These are phyloP conservation scores for Kwoniella dejecticola DNA, from an alignment of 768 basidiomycete species.

Conservation along the genomic window DNA sequence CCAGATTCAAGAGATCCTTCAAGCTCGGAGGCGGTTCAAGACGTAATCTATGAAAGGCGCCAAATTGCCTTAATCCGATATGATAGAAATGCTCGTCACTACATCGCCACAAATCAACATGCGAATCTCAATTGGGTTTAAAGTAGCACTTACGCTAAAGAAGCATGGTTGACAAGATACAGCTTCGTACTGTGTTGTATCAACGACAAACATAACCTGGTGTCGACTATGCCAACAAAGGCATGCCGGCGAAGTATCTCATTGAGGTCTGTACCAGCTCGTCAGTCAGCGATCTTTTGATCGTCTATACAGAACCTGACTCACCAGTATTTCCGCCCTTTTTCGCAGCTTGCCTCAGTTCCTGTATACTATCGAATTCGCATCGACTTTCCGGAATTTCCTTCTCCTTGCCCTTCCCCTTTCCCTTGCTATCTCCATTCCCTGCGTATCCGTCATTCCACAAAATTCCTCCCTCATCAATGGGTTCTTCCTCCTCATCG, in stretches of 20 bases:
- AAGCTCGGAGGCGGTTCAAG: conserved; percentile 81
- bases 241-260: conserved; percentile 84
- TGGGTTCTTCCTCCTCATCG: conserved; percentile 42
- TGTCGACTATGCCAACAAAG: conserved; percentile 89
- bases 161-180: conserved; percentile 82
- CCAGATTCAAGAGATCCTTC: conserved; percentile 71
- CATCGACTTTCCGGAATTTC: conserved; percentile 73
- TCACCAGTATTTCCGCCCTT: conserved; percentile 72
- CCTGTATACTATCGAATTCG: conserved; percentile 71
- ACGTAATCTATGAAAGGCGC: conserved; percentile 71
- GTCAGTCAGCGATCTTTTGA: background rate
- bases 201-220: conserved; percentile 70
- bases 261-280: conserved; percentile 64
- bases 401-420: conserved; percentile 21
- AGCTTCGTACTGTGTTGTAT: conserved; percentile 86
- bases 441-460: conserved; percentile 6
- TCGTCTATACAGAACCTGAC: conserved; percentile 41
- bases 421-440: background rate
- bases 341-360: conserved; percentile 64
- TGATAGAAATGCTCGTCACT: conserved; percentile 97
- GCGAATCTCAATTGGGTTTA: background rate
- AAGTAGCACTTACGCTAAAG: conserved; percentile 68
- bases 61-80: conserved; percentile 86
- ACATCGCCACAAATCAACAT: background rate
- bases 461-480: conserved; percentile 39